Evolutionary conservation across 495 filamentous ascomycete species (phyloP), one percentile per base, ranked within the genome.

Genomic region (Hyaloscypha bicolor): DNA sequence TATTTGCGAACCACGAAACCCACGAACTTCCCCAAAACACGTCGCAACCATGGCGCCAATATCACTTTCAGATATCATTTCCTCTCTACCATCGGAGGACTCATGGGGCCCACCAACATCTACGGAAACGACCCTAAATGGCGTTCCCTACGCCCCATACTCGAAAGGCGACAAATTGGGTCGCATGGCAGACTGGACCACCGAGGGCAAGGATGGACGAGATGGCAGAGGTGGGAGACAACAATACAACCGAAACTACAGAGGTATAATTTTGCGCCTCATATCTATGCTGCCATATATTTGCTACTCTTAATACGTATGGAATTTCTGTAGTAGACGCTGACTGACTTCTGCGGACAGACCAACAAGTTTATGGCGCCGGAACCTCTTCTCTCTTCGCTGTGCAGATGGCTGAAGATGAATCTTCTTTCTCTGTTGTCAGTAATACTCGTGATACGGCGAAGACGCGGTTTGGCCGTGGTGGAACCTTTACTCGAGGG

Each of bases 121-220:
- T 31, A 85, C 79, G 67, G 93, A 97, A 73, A 95, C 93, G 63
- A 94, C 90, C 63, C 83, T 99, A 66, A 87, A 94, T 73, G 95
- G 96, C 75, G 93, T 98, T 37, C 95, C 95, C 4, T 99, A 97
- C 71, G 94, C 94, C 58, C 94, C 96, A 55, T 99, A 93, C 82
- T 97, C 93, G 67, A 99, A 99, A 83, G 93, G 93, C 72, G 95
- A 99, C 83, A 99, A 98, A 84, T 82, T 99, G 32, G 95, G 96
- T 62, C 93, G 95, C 71, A 99, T 99, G 95, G 95, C 95, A 22
- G 95, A 99, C 80, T 99, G 96, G 96, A 96, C 94, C 11, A 76
- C 89, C n/a, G 95, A 97, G 70, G 87, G 91, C 70, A 97, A 97
- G 80, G 94, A 96, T 69, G 80, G 85, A 16, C 80, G 90, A 67